Conservation (phyloP, 2,329 filamentous ascomycete genomes). For the Ascomycota sp. region DNA sequence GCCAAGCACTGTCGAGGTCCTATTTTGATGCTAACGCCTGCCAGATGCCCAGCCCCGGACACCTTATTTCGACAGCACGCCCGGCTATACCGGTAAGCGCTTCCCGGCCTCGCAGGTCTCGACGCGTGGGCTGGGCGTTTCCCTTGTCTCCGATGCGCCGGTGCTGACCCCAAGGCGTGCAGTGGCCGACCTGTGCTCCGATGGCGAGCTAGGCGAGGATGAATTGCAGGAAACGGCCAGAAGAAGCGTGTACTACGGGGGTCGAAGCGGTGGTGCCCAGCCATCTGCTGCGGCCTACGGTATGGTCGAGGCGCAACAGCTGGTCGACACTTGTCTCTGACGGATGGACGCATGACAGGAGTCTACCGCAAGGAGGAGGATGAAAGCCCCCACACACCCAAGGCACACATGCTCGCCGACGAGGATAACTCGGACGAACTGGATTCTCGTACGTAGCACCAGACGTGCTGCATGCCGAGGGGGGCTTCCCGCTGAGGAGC, state of each 20-base stretch:
- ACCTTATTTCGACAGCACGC: not conserved
- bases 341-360: slow-evolving; percentile 1
- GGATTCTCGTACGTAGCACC: slow-evolving; percentile 15
- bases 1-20: not conserved
- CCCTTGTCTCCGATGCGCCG: no score
- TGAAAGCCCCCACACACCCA: slow-evolving; percentile 7
- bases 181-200: not conserved
- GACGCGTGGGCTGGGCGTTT: no score
- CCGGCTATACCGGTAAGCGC: slow-evolving; percentile 1
- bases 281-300: slow-evolving; percentile 6
- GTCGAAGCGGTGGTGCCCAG: slow-evolving; percentile 2
- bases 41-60: not conserved
- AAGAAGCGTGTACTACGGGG: slow-evolving; percentile 4
- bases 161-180: not conserved
- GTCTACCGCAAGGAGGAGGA: slow-evolving; percentile 9
- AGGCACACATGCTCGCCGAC: slow-evolving; percentile 2
- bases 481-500: not conserved
- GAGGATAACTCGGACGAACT: slow-evolving; percentile 7
- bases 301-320: slow-evolving; percentile 1
- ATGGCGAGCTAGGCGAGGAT: slow-evolving; percentile 3
- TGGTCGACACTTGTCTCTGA: not conserved
- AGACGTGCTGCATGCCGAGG: no score
- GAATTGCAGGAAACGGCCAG: slow-evolving; percentile 5
- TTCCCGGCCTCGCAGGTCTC: not conserved
- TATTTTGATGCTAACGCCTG: not conserved